Conservation (phyloP, 257 asterid species). For the Dorcoceras hygrometricum region DNA sequence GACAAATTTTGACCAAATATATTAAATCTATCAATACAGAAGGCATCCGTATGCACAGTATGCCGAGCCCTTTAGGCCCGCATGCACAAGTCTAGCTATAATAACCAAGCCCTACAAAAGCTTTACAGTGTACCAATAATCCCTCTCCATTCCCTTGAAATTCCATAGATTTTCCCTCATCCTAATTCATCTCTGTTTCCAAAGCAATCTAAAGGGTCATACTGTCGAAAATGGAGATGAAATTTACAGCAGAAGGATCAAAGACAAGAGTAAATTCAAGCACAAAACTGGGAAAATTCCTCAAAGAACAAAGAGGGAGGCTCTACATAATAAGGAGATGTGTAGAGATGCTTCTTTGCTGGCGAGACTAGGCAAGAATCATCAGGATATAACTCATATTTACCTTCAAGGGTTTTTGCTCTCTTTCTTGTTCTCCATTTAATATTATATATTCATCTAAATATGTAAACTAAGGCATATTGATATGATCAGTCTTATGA, state of each 20-base stretch:
- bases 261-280: not conserved
- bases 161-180: not conserved
- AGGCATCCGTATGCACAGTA: no score
- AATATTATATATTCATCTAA: no score
- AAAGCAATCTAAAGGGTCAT: not conserved
- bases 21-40: no score
- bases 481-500: no score
- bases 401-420: no score
- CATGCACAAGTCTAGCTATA: not conserved
- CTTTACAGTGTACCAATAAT: not conserved
- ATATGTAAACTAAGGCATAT: no score
- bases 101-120: not conserved
- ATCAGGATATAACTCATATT: not conserved
- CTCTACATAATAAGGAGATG: not conserved
- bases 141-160: not conserved
- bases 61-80: not conserved
- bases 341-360: not conserved
- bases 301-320: not conserved
- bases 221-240: not conserved
- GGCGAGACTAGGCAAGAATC: not conserved
- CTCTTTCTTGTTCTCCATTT: no score
- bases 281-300: not conserved
- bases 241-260: not conserved
- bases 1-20: no score
- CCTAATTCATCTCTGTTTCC: not conserved